Base-by-base conservation (phyloP, 371 early-diverging fungal genomes). In the Rhizopus delemar region DNA sequence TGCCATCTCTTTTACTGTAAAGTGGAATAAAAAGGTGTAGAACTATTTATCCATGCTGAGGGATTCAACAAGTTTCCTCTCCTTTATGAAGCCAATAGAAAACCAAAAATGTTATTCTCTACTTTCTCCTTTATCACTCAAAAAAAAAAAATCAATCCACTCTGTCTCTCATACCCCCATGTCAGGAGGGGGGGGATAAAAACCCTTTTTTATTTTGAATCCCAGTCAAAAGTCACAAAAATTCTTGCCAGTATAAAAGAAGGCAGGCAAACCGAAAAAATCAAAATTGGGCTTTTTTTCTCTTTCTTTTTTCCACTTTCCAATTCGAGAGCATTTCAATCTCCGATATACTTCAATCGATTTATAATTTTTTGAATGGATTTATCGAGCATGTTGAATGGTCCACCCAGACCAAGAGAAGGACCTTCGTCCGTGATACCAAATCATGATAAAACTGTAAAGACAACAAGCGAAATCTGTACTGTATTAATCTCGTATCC, bases 361-460 rank as follows among this genome's bases (percentile, higher is more conserved):
- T 43, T 43, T 43, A 2, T 15, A 43, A 43, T 13, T n/a, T n/a
- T 13, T n/a, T 43, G 41, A 16, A 67, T 67, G 68, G 63, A 67
- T 59, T 57, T 67, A 59, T 59, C 56, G 16, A 67, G 60, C 29
- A 67, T 67, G 68, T 46, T 67, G 4, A 67, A 67, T 59, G 68
- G 56, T 46, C 33, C 62, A 22, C 12, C 48, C 2, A 48, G 48
- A 12, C 48, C 48, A 16, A 9, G 29, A 29, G 48, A 48, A 38
- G 13, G 13, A 8, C 39, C 8, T 13, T 13, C 13, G 48, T 8
- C 48, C 8, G 5, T 29, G 7, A 48, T n/a, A 8, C 5, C 12
- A 29, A 29, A 12, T 12, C 8, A 15, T 48, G 22, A 22, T 29
- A 48, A 28, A 48, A 48, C 48, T 48, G 48, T 48, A 48, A 48